Evolutionary conservation across 2,329 filamentous ascomycete genomes (phyloP), one percentile per base, ranked within the genome.

Genomic region (Xylariaceae sp.): DNA sequence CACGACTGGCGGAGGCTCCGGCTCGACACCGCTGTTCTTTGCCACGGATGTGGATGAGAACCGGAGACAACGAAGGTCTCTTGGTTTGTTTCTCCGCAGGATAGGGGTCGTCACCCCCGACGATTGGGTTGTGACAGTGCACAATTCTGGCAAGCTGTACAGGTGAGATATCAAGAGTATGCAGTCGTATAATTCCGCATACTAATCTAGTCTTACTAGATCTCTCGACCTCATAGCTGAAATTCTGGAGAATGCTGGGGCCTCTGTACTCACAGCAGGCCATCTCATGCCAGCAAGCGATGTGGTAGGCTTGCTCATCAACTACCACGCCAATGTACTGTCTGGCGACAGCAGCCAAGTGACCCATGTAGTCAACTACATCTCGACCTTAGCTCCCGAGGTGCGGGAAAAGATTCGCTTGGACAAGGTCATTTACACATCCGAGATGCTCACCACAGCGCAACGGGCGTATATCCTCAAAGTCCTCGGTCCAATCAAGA

Each of bases 351-450:
- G 68, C 0, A 73, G 72, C 34, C 75, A 77, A 52, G 56, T 79
- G 0, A 58, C 77, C 0, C 68, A 74, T 1, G 48, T 78, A 1
- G 68, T 73, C 0, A 67, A 74, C 10, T 60, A 74, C 52, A 71
- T 78, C 2, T 71, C 74, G 1, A 68, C 65, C 0, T 61, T 77
- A 0, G 45, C 68, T 0, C 39, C 8, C 17, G 56, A 54, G 35
- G 51, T 58, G 51, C 63, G 66, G 1, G 39, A 65, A 0, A 56
- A 58, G 3, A 65, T 79, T 44, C 68, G 62, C 1, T 47, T 79
- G 0, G 56, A 70, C 10, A 79, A 79, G 61, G 66, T 79, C 0
- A 70, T 80, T 2, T 80, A 79, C 57, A 78, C 77, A 0, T 79
- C 77, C 0, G 77, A 80, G 37, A 63, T 70, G 0, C 64, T 80